Evolutionary conservation across 768 basidiomycete genomes (phyloP).

Genomic region (Tulasnella calospora): DNA sequence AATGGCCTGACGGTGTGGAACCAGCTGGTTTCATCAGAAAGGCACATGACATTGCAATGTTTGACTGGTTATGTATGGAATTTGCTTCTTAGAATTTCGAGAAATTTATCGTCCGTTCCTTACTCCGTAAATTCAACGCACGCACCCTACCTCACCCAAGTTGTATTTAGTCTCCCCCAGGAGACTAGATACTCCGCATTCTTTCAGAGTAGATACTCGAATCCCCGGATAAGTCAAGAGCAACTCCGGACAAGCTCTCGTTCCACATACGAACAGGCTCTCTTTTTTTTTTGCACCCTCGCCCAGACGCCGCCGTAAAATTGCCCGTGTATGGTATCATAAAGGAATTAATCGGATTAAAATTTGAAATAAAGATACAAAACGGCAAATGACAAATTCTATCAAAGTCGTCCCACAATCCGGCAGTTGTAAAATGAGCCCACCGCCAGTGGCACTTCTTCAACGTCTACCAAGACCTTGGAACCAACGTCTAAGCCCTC

Average conservation of each 20-base stretch:
- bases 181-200: too few species aligned
- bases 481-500: neutral
- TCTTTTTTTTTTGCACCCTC: neutral
- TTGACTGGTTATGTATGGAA: too few species aligned
- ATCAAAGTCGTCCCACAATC: constrained; percentile 5
- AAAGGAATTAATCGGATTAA: neutral
- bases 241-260: too few species aligned
- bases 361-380: neutral
- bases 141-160: too few species aligned
- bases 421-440: neutral
- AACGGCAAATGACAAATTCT: neutral
- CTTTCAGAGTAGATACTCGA: too few species aligned
- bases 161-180: too few species aligned
- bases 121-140: too few species aligned
- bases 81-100: too few species aligned
- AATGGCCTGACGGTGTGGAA: constrained; percentile 32
- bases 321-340: neutral
- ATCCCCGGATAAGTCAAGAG: too few species aligned
- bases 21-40: constrained; percentile 30
- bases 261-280: neutral
- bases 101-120: too few species aligned
- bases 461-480: constrained; percentile 4
- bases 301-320: neutral
- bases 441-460: neutral
- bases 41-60: constrained; percentile 35